Conservation (phyloP, 179 eudicot genomes). For the Spinacia oleracea region DNA sequence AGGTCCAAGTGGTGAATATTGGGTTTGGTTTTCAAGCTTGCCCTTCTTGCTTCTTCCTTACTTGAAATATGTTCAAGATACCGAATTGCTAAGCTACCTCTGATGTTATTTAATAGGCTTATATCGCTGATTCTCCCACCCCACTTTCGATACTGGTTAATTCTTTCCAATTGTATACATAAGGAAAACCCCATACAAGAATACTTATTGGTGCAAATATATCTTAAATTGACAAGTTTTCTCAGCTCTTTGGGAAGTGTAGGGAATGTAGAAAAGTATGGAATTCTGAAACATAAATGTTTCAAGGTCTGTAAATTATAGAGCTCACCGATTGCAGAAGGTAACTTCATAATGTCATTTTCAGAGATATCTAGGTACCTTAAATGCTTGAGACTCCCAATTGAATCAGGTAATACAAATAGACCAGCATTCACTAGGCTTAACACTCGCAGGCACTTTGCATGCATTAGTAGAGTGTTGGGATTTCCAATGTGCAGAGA, state of each 20-base stretch:
- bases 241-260: slow-evolving; percentile 14
- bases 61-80: slow-evolving; percentile 21
- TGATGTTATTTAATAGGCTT: slow-evolving; percentile 5
- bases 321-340: slow-evolving; percentile 18
- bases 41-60: slow-evolving; percentile 23
- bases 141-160: slow-evolving; percentile 2
- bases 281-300: background rate
- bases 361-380: slow-evolving; percentile 16
- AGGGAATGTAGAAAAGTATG: background rate
- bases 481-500: background rate
- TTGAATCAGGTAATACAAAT: slow-evolving; percentile 14
- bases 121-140: slow-evolving; percentile 19
- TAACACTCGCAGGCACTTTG: slow-evolving; percentile 14
- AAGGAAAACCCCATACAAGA: background rate
- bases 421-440: slow-evolving; percentile 1
- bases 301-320: slow-evolving; percentile 28
- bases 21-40: slow-evolving; percentile 10
- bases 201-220: background rate
- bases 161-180: background rate
- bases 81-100: slow-evolving; percentile 22
- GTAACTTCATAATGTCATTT: slow-evolving; percentile 7
- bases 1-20: slow-evolving; percentile 17
- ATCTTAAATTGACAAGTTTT: slow-evolving; percentile 18
- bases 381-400: slow-evolving; percentile 25
- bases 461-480: background rate